phyloP scores from a whole-genome alignment of 225 moss, liverwort and hornwort genomes.

The Polytrichum formosum region DNA sequence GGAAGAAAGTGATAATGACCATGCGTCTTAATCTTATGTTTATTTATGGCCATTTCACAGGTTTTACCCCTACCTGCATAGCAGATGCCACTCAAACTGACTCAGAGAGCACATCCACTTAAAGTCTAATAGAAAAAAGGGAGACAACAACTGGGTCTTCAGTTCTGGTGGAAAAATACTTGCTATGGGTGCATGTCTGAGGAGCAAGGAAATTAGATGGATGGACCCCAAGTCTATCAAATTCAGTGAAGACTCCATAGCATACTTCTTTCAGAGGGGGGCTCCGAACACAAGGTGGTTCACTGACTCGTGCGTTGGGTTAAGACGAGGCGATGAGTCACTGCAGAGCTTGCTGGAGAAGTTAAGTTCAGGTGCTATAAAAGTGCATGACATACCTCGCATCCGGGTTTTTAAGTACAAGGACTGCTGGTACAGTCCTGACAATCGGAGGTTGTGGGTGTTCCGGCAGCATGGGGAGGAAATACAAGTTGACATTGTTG shows the following conservation, averaged over 20 bases:
- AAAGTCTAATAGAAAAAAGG: too few relatives aligned
- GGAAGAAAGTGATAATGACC: too few relatives aligned
- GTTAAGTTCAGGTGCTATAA: constrained; percentile 22
- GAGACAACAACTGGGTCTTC: too few relatives aligned
- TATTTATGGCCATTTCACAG: too few relatives aligned
- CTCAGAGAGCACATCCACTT: too few relatives aligned
- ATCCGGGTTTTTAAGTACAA: constrained; percentile 46
- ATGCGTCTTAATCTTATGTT: too few relatives aligned
- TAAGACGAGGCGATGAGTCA: constrained; percentile 43
- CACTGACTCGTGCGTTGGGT: constrained; percentile 16
- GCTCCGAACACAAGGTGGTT: constrained; percentile 22
- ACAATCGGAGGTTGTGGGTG: constrained; percentile 54
- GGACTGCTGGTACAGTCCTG: constrained; percentile 48
- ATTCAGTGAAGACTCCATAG: constrained; percentile 28
- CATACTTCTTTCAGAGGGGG: constrained; percentile 40
- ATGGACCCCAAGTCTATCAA: constrained; percentile 40
- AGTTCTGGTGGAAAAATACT: background rate
- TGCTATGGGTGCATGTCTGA: constrained; percentile 2
- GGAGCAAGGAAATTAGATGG: constrained; percentile 22
- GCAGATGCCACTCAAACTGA: too few relatives aligned
- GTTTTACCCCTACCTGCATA: too few relatives aligned
- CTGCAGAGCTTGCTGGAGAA: constrained; percentile 27
- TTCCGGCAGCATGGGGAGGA: constrained; percentile 37
- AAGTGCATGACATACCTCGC: constrained; percentile 32
- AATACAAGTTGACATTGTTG: constrained; percentile 47